Percentiles rank a stretch among this genome's conserved stretches.
Conservation (phyloP, 495 filamentous ascomycete species). For the Cladorrhinum samala region DNA sequence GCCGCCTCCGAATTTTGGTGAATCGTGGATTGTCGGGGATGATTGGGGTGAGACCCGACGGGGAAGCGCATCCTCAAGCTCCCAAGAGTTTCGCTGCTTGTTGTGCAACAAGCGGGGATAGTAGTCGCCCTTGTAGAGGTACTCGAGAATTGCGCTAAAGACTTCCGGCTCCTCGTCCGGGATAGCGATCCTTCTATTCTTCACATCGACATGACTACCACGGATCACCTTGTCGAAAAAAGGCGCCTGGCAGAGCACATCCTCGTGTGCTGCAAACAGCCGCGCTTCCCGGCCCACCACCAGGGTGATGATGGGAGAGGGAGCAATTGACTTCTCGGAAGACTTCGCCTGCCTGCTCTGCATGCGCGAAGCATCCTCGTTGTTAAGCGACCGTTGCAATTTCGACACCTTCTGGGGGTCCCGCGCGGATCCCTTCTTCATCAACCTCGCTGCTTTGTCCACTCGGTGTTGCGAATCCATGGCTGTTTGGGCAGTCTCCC, state of each 20-base stretch:
- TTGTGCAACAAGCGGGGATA: conserved; percentile 70
- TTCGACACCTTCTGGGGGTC: conserved; percentile 66
- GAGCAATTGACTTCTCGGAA: conserved; percentile 34
- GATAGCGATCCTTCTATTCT: conserved; percentile 65
- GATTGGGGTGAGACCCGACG: conserved; percentile 29
- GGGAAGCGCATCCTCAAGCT: conserved; percentile 57
- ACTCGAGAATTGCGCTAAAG: conserved; percentile 86
- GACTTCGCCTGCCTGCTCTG: conserved; percentile 39
- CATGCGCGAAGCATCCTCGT: conserved; percentile 26
- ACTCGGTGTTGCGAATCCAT: conserved; percentile 52
- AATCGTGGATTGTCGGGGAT: conserved; percentile 34
- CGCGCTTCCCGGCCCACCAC: conserved; percentile 73
- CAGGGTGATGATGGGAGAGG: conserved; percentile 77
- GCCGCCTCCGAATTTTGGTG: conserved; percentile 42
- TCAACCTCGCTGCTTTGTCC: conserved; percentile 72
- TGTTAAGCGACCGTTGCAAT: conserved; percentile 52
- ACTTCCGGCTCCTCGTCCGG: conserved; percentile 83
- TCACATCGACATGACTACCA: conserved; percentile 54
- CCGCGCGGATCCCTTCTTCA: conserved; percentile 59
- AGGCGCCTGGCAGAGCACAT: conserved; percentile 73
- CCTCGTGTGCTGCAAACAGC: conserved; percentile 87
- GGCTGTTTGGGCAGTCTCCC: conserved; percentile 23
- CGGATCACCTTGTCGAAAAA: conserved; percentile 64
- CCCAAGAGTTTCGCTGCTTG: conserved; percentile 60
- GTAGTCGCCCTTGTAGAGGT: conserved; percentile 93